Evolutionary conservation across 1,284 basidiomycete species (phyloP), one percentile per base, ranked within the genome.

Genomic region (Leucocoprinus gongylophorus): DNA sequence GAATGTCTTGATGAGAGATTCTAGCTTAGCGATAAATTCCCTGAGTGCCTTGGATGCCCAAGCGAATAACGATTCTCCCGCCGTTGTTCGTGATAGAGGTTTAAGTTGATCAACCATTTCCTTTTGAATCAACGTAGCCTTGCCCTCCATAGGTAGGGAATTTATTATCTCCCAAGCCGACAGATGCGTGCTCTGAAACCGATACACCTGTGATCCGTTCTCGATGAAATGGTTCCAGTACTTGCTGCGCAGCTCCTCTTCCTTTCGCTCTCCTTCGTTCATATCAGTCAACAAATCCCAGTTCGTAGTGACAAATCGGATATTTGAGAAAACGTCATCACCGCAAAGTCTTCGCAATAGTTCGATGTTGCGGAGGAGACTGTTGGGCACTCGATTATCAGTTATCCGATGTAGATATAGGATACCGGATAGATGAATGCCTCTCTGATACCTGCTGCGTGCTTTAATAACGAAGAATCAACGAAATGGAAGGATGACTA

Each of bases 221-320:
- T 42, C 8, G 18, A 54, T 21, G 26, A 50, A 39, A 13, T 12
- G 12, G 13, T 44, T 48, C 51, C 56, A 60, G 40, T 57, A 59
- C 2, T 49, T 51, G 12, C 48, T 40, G 33, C 54, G 42, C 10
- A 62, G 49, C 17, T 55, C 55, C n/a, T 48, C 29, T 30, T 58
- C 53, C 29, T 18, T 28, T 26, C 40, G 18, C 30, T 18, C 41
- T 1, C 48, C 48, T 35, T 50, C 39, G 3, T 23, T 13, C 12
- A 18, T 30, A 18, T 40, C 40, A 7, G 32, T 17, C n/a, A 50
- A 32, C 12, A n/a, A 18, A 32, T 55, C 54, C 54, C 54, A 55
- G 12, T 48, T 17, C 0, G 54, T 45, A 8, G 54, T 53, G 15
- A 51, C 51, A 37, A 55, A 35, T 28, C 52, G 33, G 6, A 55